phyloP scores from a whole-genome alignment of 768 basidiomycete species.

The Sporobolomyces phaffii region DNA sequence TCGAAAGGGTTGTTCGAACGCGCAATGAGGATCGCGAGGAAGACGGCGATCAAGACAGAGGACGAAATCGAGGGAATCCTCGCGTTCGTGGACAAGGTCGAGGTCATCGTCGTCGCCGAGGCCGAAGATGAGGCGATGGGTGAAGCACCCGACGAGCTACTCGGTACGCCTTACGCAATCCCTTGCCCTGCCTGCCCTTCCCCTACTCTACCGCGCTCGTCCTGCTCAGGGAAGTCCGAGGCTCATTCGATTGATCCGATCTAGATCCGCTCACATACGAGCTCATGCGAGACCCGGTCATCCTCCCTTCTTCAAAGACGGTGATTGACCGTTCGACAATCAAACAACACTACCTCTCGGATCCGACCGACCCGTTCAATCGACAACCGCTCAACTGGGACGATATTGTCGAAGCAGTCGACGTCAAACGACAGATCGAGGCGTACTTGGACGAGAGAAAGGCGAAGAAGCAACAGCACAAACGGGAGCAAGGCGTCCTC shows the following conservation, averaged over 20 bases:
- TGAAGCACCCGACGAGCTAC: conserved; percentile 89
- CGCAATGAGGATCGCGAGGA: conserved; percentile 63
- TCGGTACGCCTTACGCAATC: too few relatives aligned
- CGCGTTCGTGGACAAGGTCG: conserved; percentile 71
- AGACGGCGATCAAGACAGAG: conserved; percentile 64
- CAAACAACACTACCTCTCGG: conserved; percentile 87
- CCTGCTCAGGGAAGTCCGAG: not conserved
- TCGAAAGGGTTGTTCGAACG: conserved; percentile 71
- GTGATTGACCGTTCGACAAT: conserved; percentile 85
- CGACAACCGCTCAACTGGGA: conserved; percentile 71
- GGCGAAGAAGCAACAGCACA: not conserved
- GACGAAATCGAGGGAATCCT: conserved; percentile 66
- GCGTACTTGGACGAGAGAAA: conserved; percentile 57
- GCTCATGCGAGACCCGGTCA: conserved; percentile 91
- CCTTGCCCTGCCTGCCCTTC: too few relatives aligned
- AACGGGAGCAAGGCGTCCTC: too few relatives aligned
- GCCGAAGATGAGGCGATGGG: conserved; percentile 79
- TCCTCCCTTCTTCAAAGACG: conserved; percentile 70
- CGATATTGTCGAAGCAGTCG: conserved; percentile 57
- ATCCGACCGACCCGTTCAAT: conserved; percentile 92
- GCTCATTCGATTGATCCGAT: conserved; percentile 12
- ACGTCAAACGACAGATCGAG: conserved; percentile 69
- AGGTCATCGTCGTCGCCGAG: conserved; percentile 68
- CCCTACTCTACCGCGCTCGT: conserved; percentile 7
- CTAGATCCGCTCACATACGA: conserved; percentile 83